These are phyloP conservation scores for Fusarium papillatum DNA, from an alignment of 2,329 filamentous ascomycete species.

Conservation along the genomic window DNA sequence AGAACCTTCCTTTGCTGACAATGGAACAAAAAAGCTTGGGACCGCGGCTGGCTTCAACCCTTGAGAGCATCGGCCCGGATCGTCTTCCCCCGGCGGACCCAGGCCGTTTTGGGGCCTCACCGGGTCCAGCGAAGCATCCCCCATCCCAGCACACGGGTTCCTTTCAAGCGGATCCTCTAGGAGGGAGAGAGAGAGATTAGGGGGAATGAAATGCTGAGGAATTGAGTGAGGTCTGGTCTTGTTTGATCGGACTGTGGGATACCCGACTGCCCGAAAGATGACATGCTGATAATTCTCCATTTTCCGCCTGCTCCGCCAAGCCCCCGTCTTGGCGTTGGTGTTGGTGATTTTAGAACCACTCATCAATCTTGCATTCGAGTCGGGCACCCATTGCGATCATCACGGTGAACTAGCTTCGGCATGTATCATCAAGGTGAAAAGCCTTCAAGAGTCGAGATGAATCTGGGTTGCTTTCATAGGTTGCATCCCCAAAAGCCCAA, in stretches of 20 bases:
- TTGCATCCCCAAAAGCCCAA: conserved; percentile 17
- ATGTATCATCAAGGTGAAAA: conserved; percentile 3
- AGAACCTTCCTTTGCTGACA: conserved; percentile 29
- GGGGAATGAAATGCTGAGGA: neutral
- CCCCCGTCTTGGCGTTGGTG: conserved; percentile 8
- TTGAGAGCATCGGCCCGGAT: conserved; percentile 44
- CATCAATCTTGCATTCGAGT: conserved; percentile 38
- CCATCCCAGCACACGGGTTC: conserved; percentile 28
- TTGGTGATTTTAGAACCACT: conserved; percentile 16
- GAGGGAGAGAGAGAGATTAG: conserved; percentile 3
- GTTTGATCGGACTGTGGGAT: neutral
- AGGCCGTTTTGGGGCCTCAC: conserved; percentile 25
- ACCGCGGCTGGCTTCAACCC: conserved; percentile 41
- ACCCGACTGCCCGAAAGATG: conserved; percentile 1
- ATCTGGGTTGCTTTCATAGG: conserved; percentile 28
- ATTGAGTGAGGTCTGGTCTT: neutral
- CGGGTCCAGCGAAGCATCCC: conserved; percentile 19
- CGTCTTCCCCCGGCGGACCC: conserved; percentile 43
- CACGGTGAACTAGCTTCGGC: conserved; percentile 14
- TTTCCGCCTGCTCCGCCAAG: conserved; percentile 13
- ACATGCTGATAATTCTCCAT: neutral
- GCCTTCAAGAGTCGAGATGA: conserved; percentile 1
- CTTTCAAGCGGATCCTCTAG: conserved; percentile 34
- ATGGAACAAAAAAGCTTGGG: conserved; percentile 38
- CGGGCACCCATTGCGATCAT: conserved; percentile 27